These are phyloP conservation scores for Metschnikowia peoriensis DNA, from an alignment of 805 yeast species.

Conservation along the genomic window DNA sequence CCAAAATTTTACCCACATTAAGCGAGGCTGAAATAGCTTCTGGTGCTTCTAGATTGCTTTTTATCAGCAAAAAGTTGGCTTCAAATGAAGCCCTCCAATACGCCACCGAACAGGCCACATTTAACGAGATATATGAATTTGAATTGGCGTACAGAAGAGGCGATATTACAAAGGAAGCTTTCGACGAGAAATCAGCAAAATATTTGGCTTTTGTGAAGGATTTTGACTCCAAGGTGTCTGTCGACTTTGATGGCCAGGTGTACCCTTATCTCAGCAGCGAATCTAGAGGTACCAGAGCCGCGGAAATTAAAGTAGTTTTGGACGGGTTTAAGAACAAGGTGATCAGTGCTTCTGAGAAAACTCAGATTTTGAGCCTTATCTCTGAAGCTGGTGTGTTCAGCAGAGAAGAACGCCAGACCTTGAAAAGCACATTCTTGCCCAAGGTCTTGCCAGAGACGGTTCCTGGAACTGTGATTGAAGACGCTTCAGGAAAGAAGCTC, in stretches of 20 bases:
- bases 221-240: conserved; percentile 42
- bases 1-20: conserved; percentile 25
- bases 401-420: conserved; percentile 31
- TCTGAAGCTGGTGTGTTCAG: conserved; percentile 40
- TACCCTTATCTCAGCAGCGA: conserved; percentile 35
- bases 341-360: conserved; percentile 37
- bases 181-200: conserved; percentile 18
- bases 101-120: conserved; percentile 59
- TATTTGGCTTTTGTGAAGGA: conserved; percentile 38
- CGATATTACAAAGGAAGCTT: conserved; percentile 32
- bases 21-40: conserved; percentile 27
- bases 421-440: conserved; percentile 53
- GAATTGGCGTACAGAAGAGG: conserved; percentile 40
- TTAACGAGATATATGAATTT: conserved; percentile 44
- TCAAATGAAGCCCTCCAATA: conserved; percentile 59
- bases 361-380: conserved; percentile 44
- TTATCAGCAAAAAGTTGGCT: conserved; percentile 46
- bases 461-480: conserved; percentile 38
- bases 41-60: conserved; percentile 53
- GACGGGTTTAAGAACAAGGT: conserved; percentile 23
- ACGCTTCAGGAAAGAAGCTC: conserved; percentile 37
- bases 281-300: conserved; percentile 23
- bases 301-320: conserved; percentile 22
- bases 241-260: conserved; percentile 45
- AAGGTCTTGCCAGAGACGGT: conserved; percentile 53